phyloP scores from a whole-genome alignment of 129 eudicot genomes.

The Chrysanthemum makinoi region DNA sequence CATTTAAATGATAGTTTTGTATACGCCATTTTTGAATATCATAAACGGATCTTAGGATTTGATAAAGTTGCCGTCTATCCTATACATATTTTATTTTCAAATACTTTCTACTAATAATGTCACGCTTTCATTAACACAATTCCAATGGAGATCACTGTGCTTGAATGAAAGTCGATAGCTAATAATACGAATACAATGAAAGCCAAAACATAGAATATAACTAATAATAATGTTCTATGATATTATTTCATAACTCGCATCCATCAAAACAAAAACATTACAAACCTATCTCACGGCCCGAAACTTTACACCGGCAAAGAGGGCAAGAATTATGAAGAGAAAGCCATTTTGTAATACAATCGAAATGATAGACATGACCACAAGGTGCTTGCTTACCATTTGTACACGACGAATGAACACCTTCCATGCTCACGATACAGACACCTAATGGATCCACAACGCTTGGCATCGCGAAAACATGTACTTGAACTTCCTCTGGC shows the following conservation, averaged over 20 bases:
- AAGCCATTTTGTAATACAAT: constrained; percentile 57
- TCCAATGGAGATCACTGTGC: too few relatives aligned
- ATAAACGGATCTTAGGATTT: too few relatives aligned
- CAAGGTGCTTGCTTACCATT: constrained; percentile 39
- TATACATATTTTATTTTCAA: too few relatives aligned
- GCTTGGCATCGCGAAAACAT: constrained; percentile 19
- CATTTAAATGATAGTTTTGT: too few relatives aligned
- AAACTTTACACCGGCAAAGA: constrained; percentile 43
- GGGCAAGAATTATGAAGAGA: constrained; percentile 57
- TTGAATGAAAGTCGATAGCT: too few relatives aligned
- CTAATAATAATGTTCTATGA: neutral
- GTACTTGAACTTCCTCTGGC: constrained; percentile 13
- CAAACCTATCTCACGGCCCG: too few relatives aligned
- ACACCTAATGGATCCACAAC: constrained; percentile 6
- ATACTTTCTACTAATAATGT: too few relatives aligned
- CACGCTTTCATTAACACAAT: too few relatives aligned
- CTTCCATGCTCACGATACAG: constrained; percentile 47
- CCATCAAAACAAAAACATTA: neutral
- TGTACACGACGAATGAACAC: constrained; percentile 20
- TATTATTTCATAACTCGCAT: neutral
- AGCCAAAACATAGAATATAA: neutral
- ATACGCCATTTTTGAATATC: too few relatives aligned
- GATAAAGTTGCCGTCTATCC: too few relatives aligned
- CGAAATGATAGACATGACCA: constrained; percentile 57
- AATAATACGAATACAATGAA: too few relatives aligned